Evolutionary conservation across 139 green algal genomes (phyloP), one percentile per base, ranked within the genome.

Genomic region (Coelastrella sp.): DNA sequence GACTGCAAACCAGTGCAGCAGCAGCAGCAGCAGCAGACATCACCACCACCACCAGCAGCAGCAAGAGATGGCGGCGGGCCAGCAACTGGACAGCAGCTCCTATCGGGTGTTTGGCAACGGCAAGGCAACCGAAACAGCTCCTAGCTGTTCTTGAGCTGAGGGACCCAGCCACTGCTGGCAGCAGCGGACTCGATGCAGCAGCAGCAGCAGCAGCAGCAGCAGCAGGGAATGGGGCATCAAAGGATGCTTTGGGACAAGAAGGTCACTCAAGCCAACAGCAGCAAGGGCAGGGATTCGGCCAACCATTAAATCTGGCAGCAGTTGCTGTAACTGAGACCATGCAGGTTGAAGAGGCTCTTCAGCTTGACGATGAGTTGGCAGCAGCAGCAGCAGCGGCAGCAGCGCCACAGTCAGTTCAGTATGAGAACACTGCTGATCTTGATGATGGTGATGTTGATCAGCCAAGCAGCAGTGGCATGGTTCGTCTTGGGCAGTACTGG

Each of bases 1-100:
- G 40, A 2, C 13, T 25, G 11, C 30, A 5, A 7, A 19, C 11
- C 30, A 19, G 27, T 8, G 53, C 2, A 53, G 37, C 68, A 77
- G 64, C 64, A 74, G 34, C 32, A 74, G 32, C 64, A 50, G 32
- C 64, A 50, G 64, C 64, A 50, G 64, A 32, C 5, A 34, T 6
- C 25, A 6, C 34, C 67, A 2, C 21, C 37, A 38, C 37, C 68
- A 59, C 23, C 68, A 40, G 40, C 68, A 77, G 68, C 68, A 77
- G 68, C 9, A 77, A 66, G n/a, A 13, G 50, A 2, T 81, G 73
- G 73, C 35, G n/a, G 15, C 15, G 17, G 48, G 6, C 59, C 2
- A 5, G 9, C 0, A 34, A 34, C 15, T 94, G 91, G 91, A 38
- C n/a, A 30, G 69, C 90, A 0, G 94, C 90, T 79, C 86, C 91